These are phyloP conservation scores for Novymonas esmeraldas DNA, from an alignment of 208 protist species.

Conservation along the genomic window DNA sequence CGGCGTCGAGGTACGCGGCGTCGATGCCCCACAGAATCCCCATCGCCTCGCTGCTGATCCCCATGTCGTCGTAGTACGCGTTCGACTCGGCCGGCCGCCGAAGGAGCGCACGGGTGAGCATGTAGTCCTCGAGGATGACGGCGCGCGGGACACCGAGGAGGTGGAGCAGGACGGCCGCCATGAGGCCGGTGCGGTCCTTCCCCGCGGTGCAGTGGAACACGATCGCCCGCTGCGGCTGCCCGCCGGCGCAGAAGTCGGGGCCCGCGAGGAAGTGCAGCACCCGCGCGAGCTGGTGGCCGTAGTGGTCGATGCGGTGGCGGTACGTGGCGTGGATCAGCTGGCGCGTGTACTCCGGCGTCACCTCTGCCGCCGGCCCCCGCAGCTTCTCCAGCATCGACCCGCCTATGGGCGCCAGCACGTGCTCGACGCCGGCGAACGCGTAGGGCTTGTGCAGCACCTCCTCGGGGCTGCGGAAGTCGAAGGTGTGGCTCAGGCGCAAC, in stretches of 20 bases:
- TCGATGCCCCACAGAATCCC: slow-evolving; percentile 34
- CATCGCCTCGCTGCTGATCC: slow-evolving; percentile 8
- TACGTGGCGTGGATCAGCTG: slow-evolving; percentile 18
- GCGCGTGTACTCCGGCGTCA: slow-evolving; percentile 7
- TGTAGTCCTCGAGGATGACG: slow-evolving; percentile 48
- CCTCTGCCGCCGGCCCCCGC: slow-evolving; percentile 2
- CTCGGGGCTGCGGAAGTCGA: slow-evolving; percentile 42
- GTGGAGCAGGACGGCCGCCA: slow-evolving; percentile 40
- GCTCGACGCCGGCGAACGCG: slow-evolving; percentile 24
- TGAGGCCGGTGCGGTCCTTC: slow-evolving; percentile 55
- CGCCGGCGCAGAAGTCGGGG: slow-evolving; percentile 6
- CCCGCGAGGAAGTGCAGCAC: slow-evolving; percentile 32
- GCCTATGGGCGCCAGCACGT: slow-evolving; percentile 25
- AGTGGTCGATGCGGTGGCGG: slow-evolving; percentile 32
- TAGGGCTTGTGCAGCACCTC: slow-evolving; percentile 34
- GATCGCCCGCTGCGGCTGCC: slow-evolving; percentile 18
- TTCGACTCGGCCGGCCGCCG: slow-evolving; percentile 8
- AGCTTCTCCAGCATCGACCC: slow-evolving; percentile 16
- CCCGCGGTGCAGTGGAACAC: slow-evolving; percentile 65
- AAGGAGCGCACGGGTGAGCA: slow-evolving; percentile 37
- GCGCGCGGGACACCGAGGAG: slow-evolving; percentile 31
- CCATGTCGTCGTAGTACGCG: slow-evolving; percentile 3
- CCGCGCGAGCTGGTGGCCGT: slow-evolving; percentile 14
- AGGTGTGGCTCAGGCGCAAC: slow-evolving; percentile 28
- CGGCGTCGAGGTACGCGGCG: slow-evolving; percentile 10